These are phyloP conservation scores for Solanum etuberosum DNA, from an alignment of 257 asterid genomes.

Conservation along the genomic window DNA sequence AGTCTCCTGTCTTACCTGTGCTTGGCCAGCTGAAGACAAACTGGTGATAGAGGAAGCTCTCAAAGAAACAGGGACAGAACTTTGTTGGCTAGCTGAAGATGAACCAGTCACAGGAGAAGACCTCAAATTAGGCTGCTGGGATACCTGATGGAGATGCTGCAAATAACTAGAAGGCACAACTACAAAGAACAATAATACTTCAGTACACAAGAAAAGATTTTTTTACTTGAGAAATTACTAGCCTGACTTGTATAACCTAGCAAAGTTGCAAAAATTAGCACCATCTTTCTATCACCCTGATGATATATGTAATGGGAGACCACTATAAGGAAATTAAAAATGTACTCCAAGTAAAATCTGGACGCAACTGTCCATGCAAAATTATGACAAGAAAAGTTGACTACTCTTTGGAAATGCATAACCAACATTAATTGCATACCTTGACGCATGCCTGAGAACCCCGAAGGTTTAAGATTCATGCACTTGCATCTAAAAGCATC, in stretches of 20 bases:
- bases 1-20: not conserved
- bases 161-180: slow-evolving; percentile 22
- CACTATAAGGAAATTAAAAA: not conserved
- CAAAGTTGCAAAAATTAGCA: not conserved
- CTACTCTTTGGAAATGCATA: not conserved
- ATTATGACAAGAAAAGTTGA: not conserved
- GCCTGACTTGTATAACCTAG: not conserved
- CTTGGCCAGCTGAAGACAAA: slow-evolving; percentile 10
- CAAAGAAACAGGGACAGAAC: not conserved
- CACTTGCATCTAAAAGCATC: slow-evolving; percentile 34
- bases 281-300: not conserved
- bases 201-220: not conserved
- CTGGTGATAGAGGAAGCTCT: not conserved
- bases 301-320: not conserved
- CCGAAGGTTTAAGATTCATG: slow-evolving; percentile 34
- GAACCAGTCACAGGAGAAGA: slow-evolving; percentile 6
- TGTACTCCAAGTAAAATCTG: not conserved
- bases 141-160: slow-evolving; percentile 32
- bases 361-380: not conserved
- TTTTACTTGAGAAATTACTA: not conserved
- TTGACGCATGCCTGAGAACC: slow-evolving; percentile 31
- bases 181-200: slow-evolving; percentile 16
- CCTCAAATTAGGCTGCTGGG: slow-evolving; percentile 17
- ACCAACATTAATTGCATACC: slow-evolving; percentile 28
- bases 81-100: slow-evolving; percentile 6